These are phyloP conservation scores for Colletotrichum sp. DNA, from an alignment of 2,329 filamentous ascomycete species.

Conservation along the genomic window DNA sequence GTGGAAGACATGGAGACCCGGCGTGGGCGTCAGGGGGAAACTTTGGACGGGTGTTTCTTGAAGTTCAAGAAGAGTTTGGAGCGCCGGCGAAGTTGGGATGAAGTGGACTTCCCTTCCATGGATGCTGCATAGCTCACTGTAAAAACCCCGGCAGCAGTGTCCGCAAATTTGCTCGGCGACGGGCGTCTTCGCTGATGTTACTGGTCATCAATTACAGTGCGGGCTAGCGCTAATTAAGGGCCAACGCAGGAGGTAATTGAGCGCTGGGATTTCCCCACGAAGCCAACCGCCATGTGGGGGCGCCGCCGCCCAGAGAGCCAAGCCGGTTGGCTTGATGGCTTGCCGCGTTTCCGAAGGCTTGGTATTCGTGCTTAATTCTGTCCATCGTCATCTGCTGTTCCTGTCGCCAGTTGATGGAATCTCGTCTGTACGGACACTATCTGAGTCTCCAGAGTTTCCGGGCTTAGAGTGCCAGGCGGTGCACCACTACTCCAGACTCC, in stretches of 20 bases:
- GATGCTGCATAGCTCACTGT: not conserved
- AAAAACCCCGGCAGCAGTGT: not conserved
- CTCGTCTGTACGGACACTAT: not conserved
- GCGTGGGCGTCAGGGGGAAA: not conserved
- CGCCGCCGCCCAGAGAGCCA: not conserved
- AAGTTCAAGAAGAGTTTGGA: not conserved
- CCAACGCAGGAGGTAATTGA: not conserved
- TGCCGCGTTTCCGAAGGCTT: conserved; percentile 14
- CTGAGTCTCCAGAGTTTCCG: not conserved
- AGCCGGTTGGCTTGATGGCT: conserved; percentile 6
- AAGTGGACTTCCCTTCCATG: not conserved
- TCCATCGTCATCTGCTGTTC: not conserved
- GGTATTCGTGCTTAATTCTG: not conserved
- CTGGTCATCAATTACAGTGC: not conserved
- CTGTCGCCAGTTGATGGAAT: not conserved
- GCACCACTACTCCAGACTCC: not conserved
- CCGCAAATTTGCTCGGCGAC: not conserved
- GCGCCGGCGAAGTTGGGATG: not conserved
- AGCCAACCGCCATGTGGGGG: not conserved
- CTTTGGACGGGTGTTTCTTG: not conserved
- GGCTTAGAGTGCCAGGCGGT: not conserved
- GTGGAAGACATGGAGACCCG: conserved; percentile 2
- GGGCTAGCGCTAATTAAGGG: conserved; percentile 16
- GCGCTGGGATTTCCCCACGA: not conserved
- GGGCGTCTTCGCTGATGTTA: not conserved